A percentile compares a stretch with the other conserved stretches of the same genome.
Evolutionary conservation across 2,329 filamentous ascomycete genomes (phyloP).

Genomic region (Sclerotiophoma versabilis): DNA sequence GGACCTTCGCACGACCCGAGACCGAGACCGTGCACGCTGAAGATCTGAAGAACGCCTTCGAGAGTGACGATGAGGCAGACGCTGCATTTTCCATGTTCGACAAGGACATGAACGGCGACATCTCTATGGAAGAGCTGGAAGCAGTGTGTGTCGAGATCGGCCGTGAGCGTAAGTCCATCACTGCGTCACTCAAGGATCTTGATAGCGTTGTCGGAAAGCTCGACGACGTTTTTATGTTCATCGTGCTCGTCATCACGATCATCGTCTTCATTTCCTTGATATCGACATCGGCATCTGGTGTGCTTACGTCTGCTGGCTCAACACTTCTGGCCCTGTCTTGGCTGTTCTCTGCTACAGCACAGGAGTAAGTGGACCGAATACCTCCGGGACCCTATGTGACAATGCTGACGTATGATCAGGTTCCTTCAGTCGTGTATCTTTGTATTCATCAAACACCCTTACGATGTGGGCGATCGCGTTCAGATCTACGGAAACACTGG

Average conservation of each 20-base stretch:
- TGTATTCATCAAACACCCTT: slow-evolving; percentile 96
- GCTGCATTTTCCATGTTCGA: slow-evolving; percentile 93
- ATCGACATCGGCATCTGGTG: slow-evolving; percentile 87
- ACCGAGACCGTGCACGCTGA: slow-evolving; percentile 79
- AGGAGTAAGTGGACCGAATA: slow-evolving; percentile 61
- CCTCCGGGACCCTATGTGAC: not conserved
- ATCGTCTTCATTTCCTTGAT: slow-evolving; percentile 90
- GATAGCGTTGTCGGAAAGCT: slow-evolving; percentile 93
- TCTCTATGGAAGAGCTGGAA: slow-evolving; percentile 93
- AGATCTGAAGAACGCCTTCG: slow-evolving; percentile 80
- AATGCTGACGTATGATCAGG: not conserved
- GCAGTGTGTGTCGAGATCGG: slow-evolving; percentile 93
- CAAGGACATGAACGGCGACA: slow-evolving; percentile 95
- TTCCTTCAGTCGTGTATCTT: slow-evolving; percentile 94
- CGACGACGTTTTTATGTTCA: slow-evolving; percentile 86
- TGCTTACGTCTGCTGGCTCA: slow-evolving; percentile 87
- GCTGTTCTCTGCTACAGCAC: slow-evolving; percentile 90
- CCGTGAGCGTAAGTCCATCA: slow-evolving; percentile 92
- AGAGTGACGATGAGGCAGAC: slow-evolving; percentile 83
- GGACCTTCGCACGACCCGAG: slow-evolving; percentile 78
- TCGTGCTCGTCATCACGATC: slow-evolving; percentile 80
- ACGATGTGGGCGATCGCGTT: slow-evolving; percentile 93
- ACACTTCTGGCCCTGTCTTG: slow-evolving; percentile 88
- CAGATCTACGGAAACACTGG: slow-evolving; percentile 91
- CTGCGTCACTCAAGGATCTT: slow-evolving; percentile 90